A percentile compares a stretch with the other conserved stretches of the same genome.
These are phyloP conservation scores for Sistotremastrum suecicum DNA, from an alignment of 768 basidiomycete species.

Conservation along the genomic window DNA sequence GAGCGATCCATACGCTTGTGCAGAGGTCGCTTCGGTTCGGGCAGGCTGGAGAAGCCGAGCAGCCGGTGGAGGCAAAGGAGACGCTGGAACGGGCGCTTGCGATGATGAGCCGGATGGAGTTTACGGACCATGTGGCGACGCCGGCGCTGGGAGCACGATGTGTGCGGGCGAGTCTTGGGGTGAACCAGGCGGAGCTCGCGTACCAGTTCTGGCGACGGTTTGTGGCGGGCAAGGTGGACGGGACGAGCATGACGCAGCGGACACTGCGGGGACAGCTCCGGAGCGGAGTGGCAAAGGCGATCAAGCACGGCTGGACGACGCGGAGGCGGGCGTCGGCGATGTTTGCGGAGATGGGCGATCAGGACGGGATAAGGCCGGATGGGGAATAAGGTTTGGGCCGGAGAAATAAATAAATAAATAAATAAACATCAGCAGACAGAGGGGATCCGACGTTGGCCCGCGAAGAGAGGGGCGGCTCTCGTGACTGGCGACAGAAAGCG, in stretches of 20 bases:
- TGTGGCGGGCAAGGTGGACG: constrained; percentile 29
- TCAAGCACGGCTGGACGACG: constrained; percentile 15
- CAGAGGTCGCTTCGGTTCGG: constrained; percentile 22
- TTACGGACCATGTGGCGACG: constrained; percentile 24
- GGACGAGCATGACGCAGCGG: constrained; percentile 33
- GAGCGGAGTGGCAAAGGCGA: constrained; percentile 15
- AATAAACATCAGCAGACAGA: too few relatives aligned
- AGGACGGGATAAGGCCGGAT: constrained; percentile 1
- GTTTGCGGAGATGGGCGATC: constrained; percentile 18
- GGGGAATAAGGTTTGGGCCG: neutral
- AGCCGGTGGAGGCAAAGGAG: constrained; percentile 11
- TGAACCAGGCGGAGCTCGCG: constrained; percentile 35
- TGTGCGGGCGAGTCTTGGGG: constrained; percentile 33
- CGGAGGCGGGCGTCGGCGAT: constrained; percentile 13
- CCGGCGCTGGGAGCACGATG: constrained; percentile 38
- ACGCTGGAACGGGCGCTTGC: constrained; percentile 29
- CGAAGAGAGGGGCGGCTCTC: too few relatives aligned
- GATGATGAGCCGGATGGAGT: constrained; percentile 25
- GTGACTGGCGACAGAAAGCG: too few relatives aligned
- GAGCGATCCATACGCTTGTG: constrained; percentile 36
- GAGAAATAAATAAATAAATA: too few relatives aligned
- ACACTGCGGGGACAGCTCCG: constrained; percentile 28
- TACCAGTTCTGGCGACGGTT: constrained; percentile 46
- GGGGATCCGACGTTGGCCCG: too few relatives aligned
- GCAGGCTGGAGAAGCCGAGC: constrained; percentile 8